Evolutionary conservation across 129 eudicot genomes (phyloP).

Genomic region (Deinandra increscens): DNA sequence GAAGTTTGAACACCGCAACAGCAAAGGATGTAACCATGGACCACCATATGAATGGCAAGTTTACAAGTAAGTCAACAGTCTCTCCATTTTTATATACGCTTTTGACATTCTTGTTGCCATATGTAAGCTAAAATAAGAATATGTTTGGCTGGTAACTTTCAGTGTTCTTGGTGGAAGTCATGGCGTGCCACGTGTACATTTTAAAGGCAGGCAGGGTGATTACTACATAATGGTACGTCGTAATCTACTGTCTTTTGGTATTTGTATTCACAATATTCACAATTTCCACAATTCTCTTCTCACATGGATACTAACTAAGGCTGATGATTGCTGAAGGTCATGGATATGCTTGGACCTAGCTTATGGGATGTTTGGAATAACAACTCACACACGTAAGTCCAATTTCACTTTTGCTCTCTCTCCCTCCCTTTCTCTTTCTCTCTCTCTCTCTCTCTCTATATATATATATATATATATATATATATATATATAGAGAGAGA

Average conservation of each 20-base stretch:
- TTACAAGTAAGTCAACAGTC: constrained; percentile 52
- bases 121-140: not conserved
- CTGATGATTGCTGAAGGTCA: constrained; percentile 48
- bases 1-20: constrained; percentile 80
- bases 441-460: no score
- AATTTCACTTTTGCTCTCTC: not conserved
- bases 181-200: constrained; percentile 88
- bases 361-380: constrained; percentile 90
- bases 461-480: not conserved
- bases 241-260: not conserved
- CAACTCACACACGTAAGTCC: constrained; percentile 58
- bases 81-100: not conserved
- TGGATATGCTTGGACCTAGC: constrained; percentile 96
- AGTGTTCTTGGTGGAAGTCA: constrained; percentile 90
- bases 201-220: constrained; percentile 78
- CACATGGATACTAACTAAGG: not conserved
- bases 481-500: not conserved
- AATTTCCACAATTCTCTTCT: not conserved
- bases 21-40: constrained; percentile 93
- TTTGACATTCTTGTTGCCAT: not conserved
- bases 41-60: constrained; percentile 96
- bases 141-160: not conserved
- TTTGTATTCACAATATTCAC: not conserved
- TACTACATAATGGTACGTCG: constrained; percentile 71
- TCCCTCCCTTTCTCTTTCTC: no score